Evolutionary conservation across 2,329 filamentous ascomycete genomes (phyloP), one percentile per base, ranked within the genome.

Genomic region (Aspergillus ochraceoroseus): DNA sequence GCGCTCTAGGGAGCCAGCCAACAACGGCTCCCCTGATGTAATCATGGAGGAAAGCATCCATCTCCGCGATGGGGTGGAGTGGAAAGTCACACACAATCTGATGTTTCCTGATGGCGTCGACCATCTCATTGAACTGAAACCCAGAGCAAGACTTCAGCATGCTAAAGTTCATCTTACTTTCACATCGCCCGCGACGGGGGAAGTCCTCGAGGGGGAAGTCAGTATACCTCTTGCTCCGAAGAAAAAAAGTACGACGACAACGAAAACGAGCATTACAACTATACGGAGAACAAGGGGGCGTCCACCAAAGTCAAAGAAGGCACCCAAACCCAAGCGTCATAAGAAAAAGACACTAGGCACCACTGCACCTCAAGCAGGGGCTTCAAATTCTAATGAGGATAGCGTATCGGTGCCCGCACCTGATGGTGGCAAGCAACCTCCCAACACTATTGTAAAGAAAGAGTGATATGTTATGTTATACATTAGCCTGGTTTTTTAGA

Each of bases 121-220:
- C 7, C 31, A 36, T 8, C 34, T 49, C 11, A 32, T 51, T 12
- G n/a, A 40, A 9, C 12, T 52, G 20, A 39, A 32, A 8, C 31
- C 27, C 12, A 35, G 32, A 12, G 28, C 29, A n/a, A 52, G 27
- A 23, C 33, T 28, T 7, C 48, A 49, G n/a, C 39, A 19, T 14
- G 44, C 46, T 28, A 34, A 39, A 12, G n/a, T 51, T 9, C 19
- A 17, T 17, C 14, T 52, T 5, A 43, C 12, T 12, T 18, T 51
- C 7, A 38, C 32, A 9, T 44, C 37, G 9, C 12, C 28, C n/a
- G 38, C 27, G 7, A 49, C 44, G 5, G 45, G 45, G 5, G 46
- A 51, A 14, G 11, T 40, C 13, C 36, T 49, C 9, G 42, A 46
- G 19, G 49, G 49, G 7, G 20, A 43, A 28, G 40, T 19, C 1